These are phyloP conservation scores for Fusarium anguioides DNA, from an alignment of 2,329 filamentous ascomycete species.

Conservation along the genomic window DNA sequence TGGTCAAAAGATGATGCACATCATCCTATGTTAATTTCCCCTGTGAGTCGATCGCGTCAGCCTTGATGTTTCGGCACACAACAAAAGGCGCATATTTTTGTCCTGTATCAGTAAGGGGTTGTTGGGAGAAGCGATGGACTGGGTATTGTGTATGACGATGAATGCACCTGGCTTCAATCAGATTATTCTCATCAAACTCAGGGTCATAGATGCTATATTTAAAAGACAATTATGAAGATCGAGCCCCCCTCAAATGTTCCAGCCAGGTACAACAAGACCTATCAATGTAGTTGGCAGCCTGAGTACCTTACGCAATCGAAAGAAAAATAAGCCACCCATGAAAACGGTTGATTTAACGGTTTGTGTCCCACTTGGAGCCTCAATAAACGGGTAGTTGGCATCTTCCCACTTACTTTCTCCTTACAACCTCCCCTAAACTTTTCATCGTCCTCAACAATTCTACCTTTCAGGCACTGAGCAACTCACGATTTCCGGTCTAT, in stretches of 20 bases:
- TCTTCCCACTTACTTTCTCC: background rate
- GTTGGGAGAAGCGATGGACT: background rate
- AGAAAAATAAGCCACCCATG: background rate
- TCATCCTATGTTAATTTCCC: constrained; percentile 7
- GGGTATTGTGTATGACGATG: background rate
- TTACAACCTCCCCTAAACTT: background rate
- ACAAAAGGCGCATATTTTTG: background rate
- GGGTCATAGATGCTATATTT: background rate
- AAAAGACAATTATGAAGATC: background rate
- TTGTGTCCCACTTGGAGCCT: background rate
- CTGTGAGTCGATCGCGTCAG: background rate
- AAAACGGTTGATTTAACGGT: background rate
- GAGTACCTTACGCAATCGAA: background rate
- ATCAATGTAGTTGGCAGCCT: too few species aligned
- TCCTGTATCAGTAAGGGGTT: background rate
- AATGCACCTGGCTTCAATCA: background rate
- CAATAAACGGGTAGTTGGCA: background rate
- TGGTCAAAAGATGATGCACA: background rate
- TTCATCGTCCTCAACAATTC: background rate
- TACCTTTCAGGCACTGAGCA: too few species aligned
- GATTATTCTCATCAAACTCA: background rate
- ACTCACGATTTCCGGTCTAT: too few species aligned
- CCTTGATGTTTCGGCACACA: background rate
- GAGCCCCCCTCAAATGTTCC: too few species aligned
- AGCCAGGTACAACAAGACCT: too few species aligned